Evolutionary conservation across 2,329 filamentous ascomycete genomes (phyloP).

Genomic region (Ophiobolus disseminans): DNA sequence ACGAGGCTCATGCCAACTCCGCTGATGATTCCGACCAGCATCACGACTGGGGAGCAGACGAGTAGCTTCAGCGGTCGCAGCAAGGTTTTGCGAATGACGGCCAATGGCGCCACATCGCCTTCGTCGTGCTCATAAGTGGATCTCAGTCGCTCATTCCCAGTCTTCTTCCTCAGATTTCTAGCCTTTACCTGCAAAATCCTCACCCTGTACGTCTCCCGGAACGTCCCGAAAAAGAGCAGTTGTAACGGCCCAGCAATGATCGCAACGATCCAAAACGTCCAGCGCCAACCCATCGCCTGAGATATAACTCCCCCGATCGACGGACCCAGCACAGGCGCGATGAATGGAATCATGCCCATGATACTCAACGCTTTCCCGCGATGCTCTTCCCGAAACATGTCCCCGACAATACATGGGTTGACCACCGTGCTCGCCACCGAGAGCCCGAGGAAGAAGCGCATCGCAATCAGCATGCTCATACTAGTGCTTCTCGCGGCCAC

Average conservation of each 20-base stretch:
- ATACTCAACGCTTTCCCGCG: conserved; percentile 65
- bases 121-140: conserved; percentile 10
- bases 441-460: conserved; percentile 50
- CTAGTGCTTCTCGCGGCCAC: conserved; percentile 47
- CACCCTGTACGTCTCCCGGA: conserved; percentile 66
- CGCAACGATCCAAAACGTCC: conserved; percentile 58
- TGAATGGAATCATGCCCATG: conserved; percentile 61
- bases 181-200: conserved; percentile 53
- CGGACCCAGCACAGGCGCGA: conserved; percentile 63
- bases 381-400: conserved; percentile 64
- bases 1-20: conserved; percentile 50
- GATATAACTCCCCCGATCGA: conserved; percentile 61
- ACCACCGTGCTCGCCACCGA: conserved; percentile 60
- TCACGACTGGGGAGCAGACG: conserved; percentile 58
- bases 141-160: background rate
- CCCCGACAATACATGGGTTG: conserved; percentile 66
- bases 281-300: conserved; percentile 61
- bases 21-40: conserved; percentile 55
- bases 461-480: conserved; percentile 46
- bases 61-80: conserved; percentile 49
- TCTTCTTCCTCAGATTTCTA: conserved; percentile 19
- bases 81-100: conserved; percentile 41
- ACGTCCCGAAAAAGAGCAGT: conserved; percentile 57
- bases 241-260: conserved; percentile 57
- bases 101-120: no score